Percentiles rank a stretch among this genome's conserved stretches.
phyloP scores from a whole-genome alignment of 371 early-diverging fungal species.

The Actinomucor elegans region DNA sequence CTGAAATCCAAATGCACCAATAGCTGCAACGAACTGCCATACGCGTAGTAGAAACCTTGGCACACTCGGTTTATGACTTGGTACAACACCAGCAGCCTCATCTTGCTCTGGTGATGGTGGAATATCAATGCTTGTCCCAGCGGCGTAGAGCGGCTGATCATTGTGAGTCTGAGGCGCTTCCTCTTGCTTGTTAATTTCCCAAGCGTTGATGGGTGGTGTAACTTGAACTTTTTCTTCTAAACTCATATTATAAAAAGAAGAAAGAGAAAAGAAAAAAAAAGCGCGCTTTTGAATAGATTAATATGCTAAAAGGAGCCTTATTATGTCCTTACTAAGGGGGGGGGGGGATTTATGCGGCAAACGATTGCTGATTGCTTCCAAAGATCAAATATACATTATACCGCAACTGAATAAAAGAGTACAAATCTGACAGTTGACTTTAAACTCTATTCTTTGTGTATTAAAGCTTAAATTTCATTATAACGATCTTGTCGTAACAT shows the following conservation, averaged over 20 bases:
- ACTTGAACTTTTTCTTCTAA: constrained; percentile 4
- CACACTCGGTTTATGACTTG: constrained; percentile 1
- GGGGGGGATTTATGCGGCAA: too few species aligned
- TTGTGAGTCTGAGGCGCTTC: not conserved
- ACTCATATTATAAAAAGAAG: too few species aligned
- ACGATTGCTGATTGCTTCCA: too few species aligned
- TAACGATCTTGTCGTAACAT: too few species aligned
- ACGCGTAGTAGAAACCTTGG: constrained; percentile 21
- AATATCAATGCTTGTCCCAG: constrained; percentile 5
- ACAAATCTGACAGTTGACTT: too few species aligned
- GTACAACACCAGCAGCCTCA: not conserved
- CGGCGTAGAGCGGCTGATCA: constrained; percentile 6
- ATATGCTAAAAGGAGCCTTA: too few species aligned
- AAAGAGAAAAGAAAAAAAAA: not conserved
- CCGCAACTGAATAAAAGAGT: too few species aligned
- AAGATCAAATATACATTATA: too few species aligned
- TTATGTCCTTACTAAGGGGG: too few species aligned
- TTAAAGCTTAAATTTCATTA: too few species aligned
- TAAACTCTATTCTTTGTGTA: too few species aligned
- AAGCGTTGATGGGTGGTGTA: not conserved
- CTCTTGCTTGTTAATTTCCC: constrained; percentile 14
- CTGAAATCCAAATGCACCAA: constrained; percentile 43
- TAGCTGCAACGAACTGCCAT: constrained; percentile 32
- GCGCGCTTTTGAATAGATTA: too few species aligned
- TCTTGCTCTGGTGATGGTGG: not conserved